phyloP scores from a whole-genome alignment of 208 protist species.

The Tritrichomonas foetus region DNA sequence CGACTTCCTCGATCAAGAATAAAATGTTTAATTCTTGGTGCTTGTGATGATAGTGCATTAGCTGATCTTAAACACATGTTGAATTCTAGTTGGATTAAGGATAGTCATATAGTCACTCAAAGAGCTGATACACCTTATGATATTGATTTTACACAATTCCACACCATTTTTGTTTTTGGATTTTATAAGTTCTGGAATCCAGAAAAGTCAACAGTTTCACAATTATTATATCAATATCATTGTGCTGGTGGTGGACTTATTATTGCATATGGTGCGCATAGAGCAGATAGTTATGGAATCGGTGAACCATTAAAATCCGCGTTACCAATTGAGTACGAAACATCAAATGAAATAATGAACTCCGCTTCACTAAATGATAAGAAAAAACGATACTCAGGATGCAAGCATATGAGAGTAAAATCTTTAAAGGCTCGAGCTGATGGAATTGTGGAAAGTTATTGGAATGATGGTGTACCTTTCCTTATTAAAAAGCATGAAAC shows the following conservation, averaged over 20 bases:
- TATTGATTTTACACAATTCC: not conserved
- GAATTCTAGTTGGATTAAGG: too few relatives aligned
- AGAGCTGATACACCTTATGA: not conserved
- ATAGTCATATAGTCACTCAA: not conserved
- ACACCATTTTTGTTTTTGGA: not conserved
- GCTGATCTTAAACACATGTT: not conserved
- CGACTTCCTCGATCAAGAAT: not conserved
- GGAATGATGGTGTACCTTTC: slow-evolving; percentile 27
- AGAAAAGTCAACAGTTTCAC: not conserved
- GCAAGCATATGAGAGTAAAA: not conserved
- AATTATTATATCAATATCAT: not conserved
- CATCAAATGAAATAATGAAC: not conserved
- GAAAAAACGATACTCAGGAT: not conserved
- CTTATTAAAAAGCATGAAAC: not conserved
- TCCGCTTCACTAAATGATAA: not conserved
- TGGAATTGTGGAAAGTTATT: not conserved
- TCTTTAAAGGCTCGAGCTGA: not conserved
- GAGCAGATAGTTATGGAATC: not conserved
- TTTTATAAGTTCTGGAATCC: slow-evolving; percentile 2
- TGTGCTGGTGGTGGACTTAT: not conserved
- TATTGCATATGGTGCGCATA: not conserved
- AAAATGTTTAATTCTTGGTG: not conserved
- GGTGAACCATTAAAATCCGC: not conserved
- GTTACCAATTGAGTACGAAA: not conserved
- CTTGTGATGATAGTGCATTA: not conserved